A percentile compares a stretch with the other conserved stretches of the same genome.
phyloP scores from a whole-genome alignment of 2,329 filamentous ascomycete species.

The Neopestalotiopsis clavispora region DNA sequence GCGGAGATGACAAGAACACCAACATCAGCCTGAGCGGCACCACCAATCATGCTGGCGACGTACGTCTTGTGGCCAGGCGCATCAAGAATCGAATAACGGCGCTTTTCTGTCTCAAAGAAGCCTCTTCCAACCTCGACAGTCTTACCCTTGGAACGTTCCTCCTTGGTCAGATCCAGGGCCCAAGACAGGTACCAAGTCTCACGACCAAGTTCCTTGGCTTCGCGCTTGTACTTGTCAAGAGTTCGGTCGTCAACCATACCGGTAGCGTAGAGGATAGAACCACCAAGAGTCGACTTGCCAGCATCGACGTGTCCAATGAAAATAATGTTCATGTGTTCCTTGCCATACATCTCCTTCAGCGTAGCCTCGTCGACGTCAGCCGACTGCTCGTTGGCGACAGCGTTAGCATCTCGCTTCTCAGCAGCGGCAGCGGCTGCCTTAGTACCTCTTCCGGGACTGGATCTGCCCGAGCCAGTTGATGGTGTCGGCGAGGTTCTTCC shows the following conservation, averaged over 20 bases:
- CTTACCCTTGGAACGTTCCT: conserved; percentile 95
- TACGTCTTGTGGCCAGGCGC: conserved; percentile 98
- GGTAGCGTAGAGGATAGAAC: conserved; percentile 88
- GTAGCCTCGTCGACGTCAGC: conserved; percentile 75
- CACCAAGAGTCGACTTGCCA: conserved; percentile 95
- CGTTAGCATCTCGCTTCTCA: conserved; percentile 71
- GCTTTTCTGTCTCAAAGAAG: conserved; percentile 96
- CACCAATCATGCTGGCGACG: conserved; percentile 97
- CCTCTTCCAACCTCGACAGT: conserved; percentile 96
- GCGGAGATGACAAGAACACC: conserved; percentile 96
- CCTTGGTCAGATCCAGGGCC: conserved; percentile 96
- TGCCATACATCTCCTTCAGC: conserved; percentile 94
- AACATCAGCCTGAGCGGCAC: conserved; percentile 90
- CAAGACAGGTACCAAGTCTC: conserved; percentile 99
- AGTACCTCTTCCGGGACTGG: conserved; percentile 72
- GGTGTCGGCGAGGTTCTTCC: conserved; percentile 82
- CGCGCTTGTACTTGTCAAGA: conserved; percentile 96
- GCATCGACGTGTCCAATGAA: conserved; percentile 99
- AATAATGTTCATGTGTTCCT: conserved; percentile 91
- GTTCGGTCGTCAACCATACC: conserved; percentile 99
- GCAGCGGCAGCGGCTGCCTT: conserved; percentile 39
- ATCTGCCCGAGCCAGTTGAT: conserved; percentile 72
- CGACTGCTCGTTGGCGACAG: conserved; percentile 81
- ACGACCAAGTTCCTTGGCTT: conserved; percentile 93
- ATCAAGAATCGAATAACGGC: conserved; percentile 94